A percentile compares a stretch with the other conserved stretches of the same genome.
These are phyloP conservation scores for Euryodendron excelsum DNA, from an alignment of 148 eudicot species.

Conservation along the genomic window DNA sequence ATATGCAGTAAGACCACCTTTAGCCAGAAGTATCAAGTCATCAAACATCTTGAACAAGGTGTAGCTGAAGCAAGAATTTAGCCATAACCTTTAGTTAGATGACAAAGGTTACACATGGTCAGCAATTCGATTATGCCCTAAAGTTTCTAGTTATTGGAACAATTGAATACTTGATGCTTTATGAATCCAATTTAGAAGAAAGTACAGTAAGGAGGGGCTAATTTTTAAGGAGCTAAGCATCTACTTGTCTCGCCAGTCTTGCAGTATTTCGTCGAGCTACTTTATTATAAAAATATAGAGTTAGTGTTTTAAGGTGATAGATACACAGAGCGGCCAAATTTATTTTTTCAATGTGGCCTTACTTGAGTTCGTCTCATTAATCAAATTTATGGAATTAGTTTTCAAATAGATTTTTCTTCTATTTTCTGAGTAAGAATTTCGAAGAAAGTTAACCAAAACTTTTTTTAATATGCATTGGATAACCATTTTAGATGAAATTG, in stretches of 20 bases:
- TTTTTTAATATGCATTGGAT: too few species aligned
- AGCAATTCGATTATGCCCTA: neutral
- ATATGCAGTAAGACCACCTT: slow-evolving; percentile 85
- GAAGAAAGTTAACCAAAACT: too few species aligned
- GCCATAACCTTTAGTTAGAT: neutral
- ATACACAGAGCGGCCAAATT: neutral
- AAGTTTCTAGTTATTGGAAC: neutral
- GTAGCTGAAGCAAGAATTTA: slow-evolving; percentile 51
- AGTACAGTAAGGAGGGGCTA: neutral
- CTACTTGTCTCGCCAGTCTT: neutral
- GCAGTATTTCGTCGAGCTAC: neutral
- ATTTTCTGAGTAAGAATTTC: neutral
- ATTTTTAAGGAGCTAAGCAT: neutral
- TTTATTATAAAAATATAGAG: neutral
- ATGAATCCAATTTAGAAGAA: neutral
- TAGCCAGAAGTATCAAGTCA: slow-evolving; percentile 88
- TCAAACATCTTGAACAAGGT: slow-evolving; percentile 85
- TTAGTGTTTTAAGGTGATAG: neutral
- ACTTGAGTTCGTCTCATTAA: neutral
- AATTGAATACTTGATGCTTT: neutral
- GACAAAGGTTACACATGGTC: neutral
- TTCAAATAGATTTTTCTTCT: neutral
- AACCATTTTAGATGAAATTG: too few species aligned
- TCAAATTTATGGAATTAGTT: neutral
- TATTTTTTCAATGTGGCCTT: neutral